Evolutionary conservation across 2,329 filamentous ascomycete species (phyloP), one percentile per base, ranked within the genome.

Genomic region (Zopfia rhizophila): DNA sequence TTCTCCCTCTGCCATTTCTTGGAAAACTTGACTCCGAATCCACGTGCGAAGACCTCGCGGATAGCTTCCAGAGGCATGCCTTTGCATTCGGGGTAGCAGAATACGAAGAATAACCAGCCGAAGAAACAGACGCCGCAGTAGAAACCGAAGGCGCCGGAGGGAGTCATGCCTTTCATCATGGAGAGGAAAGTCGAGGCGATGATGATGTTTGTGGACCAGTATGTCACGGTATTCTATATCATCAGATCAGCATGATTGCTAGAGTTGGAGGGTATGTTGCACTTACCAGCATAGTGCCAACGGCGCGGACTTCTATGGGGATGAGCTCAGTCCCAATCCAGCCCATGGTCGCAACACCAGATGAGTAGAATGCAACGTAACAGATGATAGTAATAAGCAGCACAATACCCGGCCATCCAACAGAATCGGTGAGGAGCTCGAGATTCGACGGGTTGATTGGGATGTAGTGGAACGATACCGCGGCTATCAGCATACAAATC

Each of bases 391-490:
- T 66, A 14, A 65, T 63, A 14, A 73, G 65, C 11, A 72, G 61
- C 7, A 72, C 51, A 21, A 67, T 69, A 1, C 66, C 70, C 3
- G 69, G 60, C 50, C 66, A 63, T 22, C 65, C 61, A 13, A 73
- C 64, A 2, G 40, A 32, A 24, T 65, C 51, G 22, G 49, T 60
- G 35, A 66, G 49, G 1, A 72, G 56, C 30, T 65, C 62, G 19
- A 73, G 61, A 3, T 66, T 70, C 7, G 63, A 40, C n/a, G 55
- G 57, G 24, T 72, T 55, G 51, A 86, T 63, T 1, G 81, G 77
- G 49, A 91, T 76, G 48, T 81, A 82, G 1, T 81, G 79, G 72
- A 95, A 96, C 0, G 88, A 85, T 31, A 85, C 77, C 1, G 89
- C 87, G n/a, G 89, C 88, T 3, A 88, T 68, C 1, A 91, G 60